A percentile compares a stretch with the other conserved stretches of the same genome.
Evolutionary conservation across 805 yeast genomes (phyloP).

Genomic region (Kodamaea lidongshanica): DNA sequence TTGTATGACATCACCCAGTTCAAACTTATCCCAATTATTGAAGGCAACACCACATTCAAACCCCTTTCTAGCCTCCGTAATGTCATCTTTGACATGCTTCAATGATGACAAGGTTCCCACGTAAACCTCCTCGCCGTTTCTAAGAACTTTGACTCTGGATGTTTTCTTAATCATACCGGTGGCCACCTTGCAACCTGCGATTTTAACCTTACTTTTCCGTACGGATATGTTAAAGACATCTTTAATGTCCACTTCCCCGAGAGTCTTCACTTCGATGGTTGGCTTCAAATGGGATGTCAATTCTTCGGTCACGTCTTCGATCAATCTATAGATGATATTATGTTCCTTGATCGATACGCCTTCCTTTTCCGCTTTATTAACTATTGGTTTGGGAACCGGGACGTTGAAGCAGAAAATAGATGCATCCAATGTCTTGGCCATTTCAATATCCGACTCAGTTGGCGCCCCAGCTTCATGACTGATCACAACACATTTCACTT

Average conservation of each 20-base stretch:
- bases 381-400: slow-evolving; percentile 57
- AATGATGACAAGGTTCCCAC: slow-evolving; percentile 64
- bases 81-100: slow-evolving; percentile 78
- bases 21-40: slow-evolving; percentile 58
- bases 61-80: slow-evolving; percentile 71
- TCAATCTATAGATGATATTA: slow-evolving; percentile 79
- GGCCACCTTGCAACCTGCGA: slow-evolving; percentile 84
- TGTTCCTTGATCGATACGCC: slow-evolving; percentile 57
- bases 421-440: slow-evolving; percentile 47
- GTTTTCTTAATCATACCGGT: slow-evolving; percentile 62
- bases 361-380: slow-evolving; percentile 48
- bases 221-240: slow-evolving; percentile 66
- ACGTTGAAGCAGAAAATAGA: slow-evolving; percentile 74
- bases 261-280: slow-evolving; percentile 54
- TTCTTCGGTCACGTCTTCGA: slow-evolving; percentile 72
- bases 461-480: slow-evolving; percentile 78
- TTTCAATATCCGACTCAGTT: slow-evolving; percentile 36
- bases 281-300: slow-evolving; percentile 60
- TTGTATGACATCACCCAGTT: slow-evolving; percentile 71
- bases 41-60: slow-evolving; percentile 85
- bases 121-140: slow-evolving; percentile 44
- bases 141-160: slow-evolving; percentile 50
- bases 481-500: slow-evolving; percentile 65
- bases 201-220: slow-evolving; percentile 48
- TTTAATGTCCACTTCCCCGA: slow-evolving; percentile 63